phyloP scores from a whole-genome alignment of 2,329 filamentous ascomycete genomes.

The Exophiala oligosperma region DNA sequence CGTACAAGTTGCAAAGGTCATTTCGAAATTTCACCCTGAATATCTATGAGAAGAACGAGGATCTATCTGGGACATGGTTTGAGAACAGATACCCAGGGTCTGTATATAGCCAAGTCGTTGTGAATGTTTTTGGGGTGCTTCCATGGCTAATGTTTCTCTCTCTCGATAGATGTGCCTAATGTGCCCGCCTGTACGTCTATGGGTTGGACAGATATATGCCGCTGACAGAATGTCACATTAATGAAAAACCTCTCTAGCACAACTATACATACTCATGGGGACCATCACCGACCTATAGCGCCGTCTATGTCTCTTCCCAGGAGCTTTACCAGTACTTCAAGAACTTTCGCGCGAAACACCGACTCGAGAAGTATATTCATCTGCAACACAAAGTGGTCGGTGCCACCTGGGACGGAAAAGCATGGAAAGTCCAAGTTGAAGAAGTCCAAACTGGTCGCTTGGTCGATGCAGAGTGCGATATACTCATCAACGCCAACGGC shows the following conservation, averaged over 20 bases:
- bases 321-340: slow-evolving; percentile 71
- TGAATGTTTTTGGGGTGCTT: neutral
- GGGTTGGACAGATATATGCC: slow-evolving; percentile 1
- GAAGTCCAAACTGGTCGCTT: slow-evolving; percentile 4
- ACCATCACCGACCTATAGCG: slow-evolving; percentile 67
- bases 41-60: slow-evolving; percentile 31
- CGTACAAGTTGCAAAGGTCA: slow-evolving; percentile 30
- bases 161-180: slow-evolving; percentile 13
- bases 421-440: neutral
- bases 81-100: slow-evolving; percentile 10
- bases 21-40: slow-evolving; percentile 21
- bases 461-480: neutral
- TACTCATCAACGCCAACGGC: slow-evolving; percentile 57
- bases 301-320: slow-evolving; percentile 64
- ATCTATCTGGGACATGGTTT: slow-evolving; percentile 28
- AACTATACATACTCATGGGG: slow-evolving; percentile 66
- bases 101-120: too few relatives aligned
- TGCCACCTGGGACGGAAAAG: neutral
- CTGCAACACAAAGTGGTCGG: neutral
- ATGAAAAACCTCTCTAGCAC: slow-evolving; percentile 2
- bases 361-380: slow-evolving; percentile 60
- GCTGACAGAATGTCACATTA: too few relatives aligned
- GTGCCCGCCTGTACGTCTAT: neutral
- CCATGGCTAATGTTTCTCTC: neutral
- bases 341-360: slow-evolving; percentile 60